Conservation (phyloP, 2,329 filamentous ascomycete genomes). For the Fusarium avenaceum region DNA sequence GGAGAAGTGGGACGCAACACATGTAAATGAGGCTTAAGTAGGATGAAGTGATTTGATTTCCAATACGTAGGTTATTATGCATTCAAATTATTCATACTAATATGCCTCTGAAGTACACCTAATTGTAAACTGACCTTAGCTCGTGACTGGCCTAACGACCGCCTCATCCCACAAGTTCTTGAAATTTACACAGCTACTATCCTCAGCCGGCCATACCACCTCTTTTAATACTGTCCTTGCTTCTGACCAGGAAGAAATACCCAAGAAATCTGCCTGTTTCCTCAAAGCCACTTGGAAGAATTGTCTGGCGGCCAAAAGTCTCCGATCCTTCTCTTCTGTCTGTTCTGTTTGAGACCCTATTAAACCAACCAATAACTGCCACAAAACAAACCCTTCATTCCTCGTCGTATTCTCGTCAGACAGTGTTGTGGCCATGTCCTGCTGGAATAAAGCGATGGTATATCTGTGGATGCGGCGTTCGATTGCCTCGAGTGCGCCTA, state of each 20-base stretch:
- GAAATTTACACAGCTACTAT: neutral
- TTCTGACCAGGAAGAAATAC: conserved; percentile 4
- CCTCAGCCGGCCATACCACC: conserved; percentile 4
- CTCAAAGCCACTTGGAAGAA: conserved; percentile 10
- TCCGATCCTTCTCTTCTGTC: fast-evolving
- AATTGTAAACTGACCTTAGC: neutral
- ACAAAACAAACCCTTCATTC: conserved; percentile 3
- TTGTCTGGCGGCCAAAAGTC: neutral
- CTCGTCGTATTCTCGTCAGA: fast-evolving
- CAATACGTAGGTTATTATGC: too few species aligned
- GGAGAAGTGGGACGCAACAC: neutral
- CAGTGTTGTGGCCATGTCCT: neutral
- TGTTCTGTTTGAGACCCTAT: neutral
- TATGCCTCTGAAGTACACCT: too few species aligned
- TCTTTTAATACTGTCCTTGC: neutral
- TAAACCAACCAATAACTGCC: conserved; percentile 2
- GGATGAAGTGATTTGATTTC: too few species aligned
- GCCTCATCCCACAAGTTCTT: conserved; percentile 17
- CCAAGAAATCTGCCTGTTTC: neutral
- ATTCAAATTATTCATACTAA: neutral
- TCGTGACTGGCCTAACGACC: neutral
- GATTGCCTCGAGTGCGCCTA: neutral
- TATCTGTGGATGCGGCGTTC: conserved; percentile 5
- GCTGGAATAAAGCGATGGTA: neutral
- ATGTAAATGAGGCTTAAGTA: too few species aligned